phyloP scores from a whole-genome alignment of 176 grass and related monocot genomes.

The Dendrocalamus sinicus region DNA sequence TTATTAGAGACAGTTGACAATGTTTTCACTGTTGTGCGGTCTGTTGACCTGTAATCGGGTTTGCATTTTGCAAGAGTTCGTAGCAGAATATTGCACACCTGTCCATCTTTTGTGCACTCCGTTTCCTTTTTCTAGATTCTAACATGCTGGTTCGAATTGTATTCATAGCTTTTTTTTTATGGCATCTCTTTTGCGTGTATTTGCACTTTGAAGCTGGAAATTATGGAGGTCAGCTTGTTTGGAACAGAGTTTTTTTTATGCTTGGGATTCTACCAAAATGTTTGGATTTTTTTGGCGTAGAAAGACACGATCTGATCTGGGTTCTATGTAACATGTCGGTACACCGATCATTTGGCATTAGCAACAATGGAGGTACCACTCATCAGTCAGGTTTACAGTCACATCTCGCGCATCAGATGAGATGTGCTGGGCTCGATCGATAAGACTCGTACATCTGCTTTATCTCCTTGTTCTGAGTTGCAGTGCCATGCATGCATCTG shows the following conservation, averaged over 20 bases:
- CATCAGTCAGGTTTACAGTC: neutral
- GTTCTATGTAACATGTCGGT: too few species aligned
- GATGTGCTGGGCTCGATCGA: neutral
- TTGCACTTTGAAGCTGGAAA: neutral
- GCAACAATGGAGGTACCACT: neutral
- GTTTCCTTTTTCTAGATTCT: neutral
- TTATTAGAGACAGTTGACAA: slow-evolving; percentile 15
- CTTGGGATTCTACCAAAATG: too few species aligned
- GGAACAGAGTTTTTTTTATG: too few species aligned
- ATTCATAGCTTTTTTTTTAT: neutral
- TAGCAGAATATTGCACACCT: neutral
- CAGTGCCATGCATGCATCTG: neutral
- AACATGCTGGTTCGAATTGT: neutral
- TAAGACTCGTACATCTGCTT: neutral
- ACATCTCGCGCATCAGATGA: neutral
- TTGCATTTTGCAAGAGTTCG: neutral
- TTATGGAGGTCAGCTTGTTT: too few species aligned
- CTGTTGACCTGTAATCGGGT: neutral
- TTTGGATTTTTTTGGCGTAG: too few species aligned
- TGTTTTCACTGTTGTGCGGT: neutral
- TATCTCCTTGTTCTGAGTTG: slow-evolving; percentile 19
- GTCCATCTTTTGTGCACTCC: neutral
- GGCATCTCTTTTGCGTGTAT: neutral
- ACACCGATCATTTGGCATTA: neutral
- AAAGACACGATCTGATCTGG: too few species aligned